Evolutionary conservation across 768 basidiomycete species (phyloP), one percentile per base, ranked within the genome.

Genomic region (Amanita pallidorosea): DNA sequence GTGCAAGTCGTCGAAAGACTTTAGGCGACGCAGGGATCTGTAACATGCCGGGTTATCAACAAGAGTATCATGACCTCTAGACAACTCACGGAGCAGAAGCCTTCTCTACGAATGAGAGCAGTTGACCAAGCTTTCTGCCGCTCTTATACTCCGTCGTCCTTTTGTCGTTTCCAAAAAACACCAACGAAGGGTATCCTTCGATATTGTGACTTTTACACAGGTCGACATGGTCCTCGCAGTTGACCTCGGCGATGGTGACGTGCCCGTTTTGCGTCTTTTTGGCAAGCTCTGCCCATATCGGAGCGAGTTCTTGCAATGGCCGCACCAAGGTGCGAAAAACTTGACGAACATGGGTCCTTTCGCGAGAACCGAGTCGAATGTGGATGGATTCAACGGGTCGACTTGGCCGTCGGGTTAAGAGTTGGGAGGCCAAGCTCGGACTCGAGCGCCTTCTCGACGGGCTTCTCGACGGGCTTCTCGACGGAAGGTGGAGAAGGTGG

Each of bases 241-340:
- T 80, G 13, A 99, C 84, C 54, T 95, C 82, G 2, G 83, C 92
- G 7, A 99, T 69, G 35, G 78, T 85, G 27, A 94, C 70, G 44
- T 81, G 81, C 53, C 74, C 70, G 11, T 41, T 41, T 56, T 84
- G 76, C 75, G 94, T 81, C 18, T 69, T 67, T 45, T 67, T 65
- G 0, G 88, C 94, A 3, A 99, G 76, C 45, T 85, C 72, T 1
- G 68, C 69, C 89, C 92, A 98, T 0, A 70, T 74, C 47, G 83
- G 92, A 0, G 89, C 88, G 1, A 98, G 74, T 61, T 89, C 70
- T 96, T 94, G 76, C 95, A 99, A 67, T 98, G 94, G 4, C 88
- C 88, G 63, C 94, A 97, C 89, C 94, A 98, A 0, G 94, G 94
- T 0, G 93, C 95, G 63, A 77, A 98, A 71, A 88, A 98, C 56